Percentiles rank a stretch among this genome's conserved stretches.
These are phyloP conservation scores for Coprinopsis cinerea DNA, from an alignment of 768 basidiomycete species.

Conservation along the genomic window DNA sequence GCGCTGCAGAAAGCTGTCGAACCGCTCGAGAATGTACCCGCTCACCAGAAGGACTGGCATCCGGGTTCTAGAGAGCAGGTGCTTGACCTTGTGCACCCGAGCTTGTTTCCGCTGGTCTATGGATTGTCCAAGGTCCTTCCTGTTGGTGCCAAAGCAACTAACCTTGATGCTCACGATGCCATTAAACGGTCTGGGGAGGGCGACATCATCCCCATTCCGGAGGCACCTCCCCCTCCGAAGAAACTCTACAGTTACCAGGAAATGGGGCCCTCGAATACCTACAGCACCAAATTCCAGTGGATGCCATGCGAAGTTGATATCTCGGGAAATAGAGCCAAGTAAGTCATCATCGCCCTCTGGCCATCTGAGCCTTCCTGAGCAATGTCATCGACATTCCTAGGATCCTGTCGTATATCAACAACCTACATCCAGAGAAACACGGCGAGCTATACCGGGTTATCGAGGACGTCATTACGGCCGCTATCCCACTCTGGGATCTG, in stretches of 20 bases:
- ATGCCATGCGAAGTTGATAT: conserved; percentile 15
- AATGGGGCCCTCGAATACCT: too few species aligned
- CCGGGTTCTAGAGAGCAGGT: conserved; percentile 35
- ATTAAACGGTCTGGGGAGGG: conserved; percentile 15
- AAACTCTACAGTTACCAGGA: neutral
- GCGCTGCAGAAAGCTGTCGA: conserved; percentile 17
- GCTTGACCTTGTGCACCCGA: conserved; percentile 38
- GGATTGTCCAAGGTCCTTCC: conserved; percentile 9
- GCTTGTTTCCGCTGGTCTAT: conserved; percentile 32
- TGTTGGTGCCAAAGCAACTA: conserved; percentile 1
- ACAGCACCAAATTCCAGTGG: conserved; percentile 14
- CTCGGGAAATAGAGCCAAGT: conserved; percentile 15
- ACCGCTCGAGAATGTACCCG: conserved; percentile 29
- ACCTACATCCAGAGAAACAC: conserved; percentile 26
- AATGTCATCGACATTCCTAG: too few species aligned
- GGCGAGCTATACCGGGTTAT: conserved; percentile 20
- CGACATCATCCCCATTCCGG: conserved; percentile 1
- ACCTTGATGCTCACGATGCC: conserved; percentile 15
- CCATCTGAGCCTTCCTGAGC: too few species aligned
- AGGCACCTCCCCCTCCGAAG: neutral
- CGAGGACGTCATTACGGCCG: conserved; percentile 20
- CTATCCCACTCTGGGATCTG: conserved; percentile 26
- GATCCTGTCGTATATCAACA: conserved; percentile 34
- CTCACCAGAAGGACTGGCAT: conserved; percentile 35
- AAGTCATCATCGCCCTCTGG: neutral